phyloP scores from a whole-genome alignment of 2,329 filamentous ascomycete species.

The Phoma sp. region DNA sequence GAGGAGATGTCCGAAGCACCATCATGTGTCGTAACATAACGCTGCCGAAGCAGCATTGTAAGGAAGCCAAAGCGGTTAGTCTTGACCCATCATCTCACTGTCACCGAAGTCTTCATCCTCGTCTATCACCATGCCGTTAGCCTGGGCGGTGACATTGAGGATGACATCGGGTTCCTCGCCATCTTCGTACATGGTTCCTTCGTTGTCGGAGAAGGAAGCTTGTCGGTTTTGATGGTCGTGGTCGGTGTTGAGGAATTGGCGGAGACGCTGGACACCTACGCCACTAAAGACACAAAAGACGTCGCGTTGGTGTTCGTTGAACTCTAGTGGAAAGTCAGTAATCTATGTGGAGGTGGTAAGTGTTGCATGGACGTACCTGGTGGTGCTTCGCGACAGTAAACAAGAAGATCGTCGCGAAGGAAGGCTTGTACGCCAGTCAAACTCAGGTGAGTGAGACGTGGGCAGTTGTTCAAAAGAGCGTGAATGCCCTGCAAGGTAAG shows the following conservation, averaged over 20 bases:
- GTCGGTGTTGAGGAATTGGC: slow-evolving; percentile 74
- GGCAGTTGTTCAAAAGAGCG: slow-evolving; percentile 86
- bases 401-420: slow-evolving; percentile 80
- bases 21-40: neutral
- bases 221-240: slow-evolving; percentile 26
- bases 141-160: slow-evolving; percentile 46
- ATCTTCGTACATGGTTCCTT: slow-evolving; percentile 42
- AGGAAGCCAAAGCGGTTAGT: slow-evolving; percentile 18
- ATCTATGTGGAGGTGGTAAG: too few relatives aligned
- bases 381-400: slow-evolving; percentile 87
- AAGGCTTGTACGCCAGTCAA: slow-evolving; percentile 94
- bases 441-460: slow-evolving; percentile 90
- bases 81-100: slow-evolving; percentile 53
- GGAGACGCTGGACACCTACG: slow-evolving; percentile 77
- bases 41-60: neutral
- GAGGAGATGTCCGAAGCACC: neutral
- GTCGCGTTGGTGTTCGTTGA: slow-evolving; percentile 91
- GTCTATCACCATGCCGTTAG: slow-evolving; percentile 51
- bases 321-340: slow-evolving; percentile 64
- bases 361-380: slow-evolving; percentile 57
- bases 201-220: slow-evolving; percentile 28
- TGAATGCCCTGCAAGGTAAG: slow-evolving; percentile 86
- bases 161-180: slow-evolving; percentile 46
- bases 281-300: slow-evolving; percentile 99
- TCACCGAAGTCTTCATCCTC: slow-evolving; percentile 55